These are phyloP conservation scores for Colletotrichum sp. DNA, from an alignment of 2,329 filamentous ascomycete genomes.

Conservation along the genomic window DNA sequence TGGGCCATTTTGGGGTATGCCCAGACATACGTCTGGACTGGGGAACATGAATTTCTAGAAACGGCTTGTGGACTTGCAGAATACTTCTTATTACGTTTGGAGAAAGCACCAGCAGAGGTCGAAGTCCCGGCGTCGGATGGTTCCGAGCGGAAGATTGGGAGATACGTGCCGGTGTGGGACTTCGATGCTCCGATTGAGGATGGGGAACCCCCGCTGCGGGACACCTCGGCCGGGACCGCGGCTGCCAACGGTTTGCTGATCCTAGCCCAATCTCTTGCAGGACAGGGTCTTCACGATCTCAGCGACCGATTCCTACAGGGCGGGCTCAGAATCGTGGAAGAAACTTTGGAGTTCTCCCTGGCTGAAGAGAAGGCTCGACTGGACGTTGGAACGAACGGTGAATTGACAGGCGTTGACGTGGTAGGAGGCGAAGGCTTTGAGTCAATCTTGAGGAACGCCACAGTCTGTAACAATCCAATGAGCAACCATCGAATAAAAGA, in stretches of 20 bases:
- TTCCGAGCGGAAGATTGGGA: constrained; percentile 35
- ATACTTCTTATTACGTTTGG: background rate
- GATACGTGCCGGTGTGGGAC: constrained; percentile 37
- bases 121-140: background rate
- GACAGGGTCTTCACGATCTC: background rate
- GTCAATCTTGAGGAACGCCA: background rate
- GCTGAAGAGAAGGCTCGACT: background rate
- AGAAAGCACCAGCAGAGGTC: background rate
- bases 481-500: constrained; percentile 28
- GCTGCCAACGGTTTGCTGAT: constrained; percentile 46
- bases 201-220: constrained; percentile 16
- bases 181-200: constrained; percentile 45
- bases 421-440: background rate
- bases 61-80: constrained; percentile 26
- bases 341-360: background rate
- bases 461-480: constrained; percentile 25
- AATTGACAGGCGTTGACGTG: background rate
- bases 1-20: constrained; percentile 55
- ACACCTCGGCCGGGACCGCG: constrained; percentile 39
- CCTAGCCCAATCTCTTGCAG: constrained; percentile 35
- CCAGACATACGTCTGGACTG: constrained; percentile 53
- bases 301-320: background rate
- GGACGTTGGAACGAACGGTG: background rate
- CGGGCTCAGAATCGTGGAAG: background rate
- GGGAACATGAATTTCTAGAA: constrained; percentile 41